phyloP scores from a whole-genome alignment of 495 filamentous ascomycete genomes.

The Annulohypoxylon moriforme region DNA sequence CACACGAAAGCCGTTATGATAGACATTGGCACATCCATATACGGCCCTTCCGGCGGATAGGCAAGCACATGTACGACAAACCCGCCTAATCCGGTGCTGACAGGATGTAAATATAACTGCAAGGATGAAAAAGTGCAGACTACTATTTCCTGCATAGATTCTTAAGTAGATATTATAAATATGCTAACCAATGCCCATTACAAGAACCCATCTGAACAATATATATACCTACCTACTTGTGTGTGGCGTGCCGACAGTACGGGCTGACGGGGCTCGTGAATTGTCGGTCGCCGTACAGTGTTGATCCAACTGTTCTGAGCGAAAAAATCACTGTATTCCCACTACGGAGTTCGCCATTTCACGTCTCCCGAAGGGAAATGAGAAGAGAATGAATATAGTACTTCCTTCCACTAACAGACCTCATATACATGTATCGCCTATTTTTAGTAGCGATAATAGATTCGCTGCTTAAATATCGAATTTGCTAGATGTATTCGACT shows the following conservation, averaged over 20 bases:
- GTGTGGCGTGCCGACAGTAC: background rate
- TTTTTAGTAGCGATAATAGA: background rate
- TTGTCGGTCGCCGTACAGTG: conserved; percentile 7
- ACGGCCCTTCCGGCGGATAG: conserved; percentile 21
- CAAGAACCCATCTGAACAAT: background rate
- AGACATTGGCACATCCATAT: conserved; percentile 5
- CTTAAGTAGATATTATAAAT: background rate
- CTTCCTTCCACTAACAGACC: conserved; percentile 8
- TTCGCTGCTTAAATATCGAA: background rate
- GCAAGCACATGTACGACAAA: conserved; percentile 12
- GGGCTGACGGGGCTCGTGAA: background rate
- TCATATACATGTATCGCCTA: background rate
- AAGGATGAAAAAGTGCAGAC: background rate
- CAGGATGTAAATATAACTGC: background rate
- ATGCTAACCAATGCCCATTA: background rate
- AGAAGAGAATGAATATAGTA: background rate
- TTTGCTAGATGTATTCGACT: background rate
- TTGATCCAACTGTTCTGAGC: background rate
- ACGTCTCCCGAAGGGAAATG: conserved; percentile 17
- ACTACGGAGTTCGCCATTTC: conserved; percentile 30
- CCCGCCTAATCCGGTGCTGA: background rate
- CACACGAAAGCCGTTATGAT: background rate
- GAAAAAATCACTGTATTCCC: background rate
- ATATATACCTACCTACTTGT: background rate
- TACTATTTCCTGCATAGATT: background rate